Evolutionary conservation across 2,329 filamentous ascomycete genomes (phyloP), one percentile per base, ranked within the genome.

Genomic region (Aureobasidium pullulans): DNA sequence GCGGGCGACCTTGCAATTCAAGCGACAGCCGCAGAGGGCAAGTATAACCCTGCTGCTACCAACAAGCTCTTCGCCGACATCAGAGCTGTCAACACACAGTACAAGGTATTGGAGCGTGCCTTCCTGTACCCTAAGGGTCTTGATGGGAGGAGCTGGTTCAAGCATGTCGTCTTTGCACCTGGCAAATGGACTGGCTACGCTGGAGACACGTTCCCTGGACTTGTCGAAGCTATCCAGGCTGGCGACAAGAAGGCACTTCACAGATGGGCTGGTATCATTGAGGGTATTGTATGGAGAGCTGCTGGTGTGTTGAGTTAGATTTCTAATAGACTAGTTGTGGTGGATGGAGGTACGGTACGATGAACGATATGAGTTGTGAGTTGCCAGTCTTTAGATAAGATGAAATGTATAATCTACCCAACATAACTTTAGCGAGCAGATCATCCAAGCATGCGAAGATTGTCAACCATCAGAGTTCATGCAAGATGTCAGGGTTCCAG

Each of bases 91-190:
- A 97, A 97, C 72, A 79, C 78, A 34, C 88, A 88, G 70, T 96
- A 96, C 78, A 96, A 96, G 79, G 77, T 79, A 8, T 75, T 97
- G 0, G 93, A 97, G 72, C 80, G 91, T 15, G 79, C 85, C 53
- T 96, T 96, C 72, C 67, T 96, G 63, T 87, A 90, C 67, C 75
- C 83, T 4, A 78, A 81, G 3, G 93, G 93, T 0, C 75, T 97
- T 19, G 92, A 96, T 70, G 84, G 84, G 1, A 79, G 93, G 61
- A 77, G 78, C 28, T 96, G 91, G 91, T 97, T 93, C 77, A 96
- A 96, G 76, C 93, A 96, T 68, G 87, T 96, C 2, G 88, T 96
- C 1, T 96, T 95, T 73, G 92, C 92, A 1, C 92, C 92, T 0
- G 92, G 92, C 0, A 72, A 93, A 49, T 96, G 91, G 90, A 96